phyloP scores from a whole-genome alignment of 305 asterid species.

The Solanum hybrid region DNA sequence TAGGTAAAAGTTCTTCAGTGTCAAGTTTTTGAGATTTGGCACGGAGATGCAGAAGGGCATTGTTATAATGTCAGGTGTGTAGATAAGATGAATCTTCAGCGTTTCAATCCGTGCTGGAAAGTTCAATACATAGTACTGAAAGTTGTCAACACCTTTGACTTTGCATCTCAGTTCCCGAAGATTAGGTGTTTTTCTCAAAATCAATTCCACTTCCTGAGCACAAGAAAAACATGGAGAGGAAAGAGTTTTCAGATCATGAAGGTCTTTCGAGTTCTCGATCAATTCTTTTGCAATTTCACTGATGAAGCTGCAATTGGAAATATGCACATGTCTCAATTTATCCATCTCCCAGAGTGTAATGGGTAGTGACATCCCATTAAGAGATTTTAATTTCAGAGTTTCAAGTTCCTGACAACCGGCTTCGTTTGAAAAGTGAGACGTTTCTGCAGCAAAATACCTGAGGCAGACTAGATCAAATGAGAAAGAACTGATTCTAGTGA shows the following conservation, averaged over 20 bases:
- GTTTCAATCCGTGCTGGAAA: neutral
- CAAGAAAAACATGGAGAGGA: neutral
- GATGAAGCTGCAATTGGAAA: neutral
- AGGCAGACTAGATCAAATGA: neutral
- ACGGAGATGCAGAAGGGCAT: neutral
- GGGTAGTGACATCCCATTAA: neutral
- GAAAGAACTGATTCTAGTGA: neutral
- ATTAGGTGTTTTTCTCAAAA: neutral
- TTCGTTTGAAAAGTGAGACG: neutral
- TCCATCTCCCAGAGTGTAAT: neutral
- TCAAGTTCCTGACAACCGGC: neutral
- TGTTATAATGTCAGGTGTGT: neutral
- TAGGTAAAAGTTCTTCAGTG: neutral
- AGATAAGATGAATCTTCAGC: neutral
- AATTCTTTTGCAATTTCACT: neutral
- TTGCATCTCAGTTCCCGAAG: neutral
- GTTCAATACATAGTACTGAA: neutral
- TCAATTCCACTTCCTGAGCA: neutral
- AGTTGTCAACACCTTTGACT: neutral
- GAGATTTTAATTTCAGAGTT: neutral
- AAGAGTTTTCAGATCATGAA: neutral
- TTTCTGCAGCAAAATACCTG: neutral
- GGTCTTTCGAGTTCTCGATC: neutral
- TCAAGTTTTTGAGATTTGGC: neutral
- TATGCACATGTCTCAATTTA: neutral